Evolutionary conservation across 495 filamentous ascomycete genomes (phyloP), one percentile per base, ranked within the genome.

Genomic region (Xanthoparmelia taractica): DNA sequence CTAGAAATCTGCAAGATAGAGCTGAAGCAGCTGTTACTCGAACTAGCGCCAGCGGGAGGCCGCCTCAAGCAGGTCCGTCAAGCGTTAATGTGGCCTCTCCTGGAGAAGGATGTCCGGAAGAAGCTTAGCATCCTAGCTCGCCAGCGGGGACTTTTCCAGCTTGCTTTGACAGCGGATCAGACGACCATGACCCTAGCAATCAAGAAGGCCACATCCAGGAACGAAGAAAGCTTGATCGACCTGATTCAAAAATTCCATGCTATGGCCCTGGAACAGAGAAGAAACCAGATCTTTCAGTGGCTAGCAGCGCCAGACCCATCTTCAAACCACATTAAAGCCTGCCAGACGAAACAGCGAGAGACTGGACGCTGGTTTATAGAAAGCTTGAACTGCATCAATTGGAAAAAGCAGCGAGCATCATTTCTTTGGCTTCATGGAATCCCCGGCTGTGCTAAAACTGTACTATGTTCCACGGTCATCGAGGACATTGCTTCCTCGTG

Each of bases 401-500:
- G 61, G 61, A 31, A 15, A 31, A n/a, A 20, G 18, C 17, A 31
- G 5, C 15, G 8, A 7, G 55, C 25, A n/a, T 36, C 13, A 8
- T 13, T 63, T 5, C 23, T 58, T 4, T 63, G 61, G 61, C 12
- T 63, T 11, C 31, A 63, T 27, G 56, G 62, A 15, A 59, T 58
- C 17, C 33, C 62, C 20, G 62, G 62, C 0, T 64, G 56, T 54
- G 62, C 56, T 10, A 64, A 64, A n/a, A 64, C 62, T 1, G 29
- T 64, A 10, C 33, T 64, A 3, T 40, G 56, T 43, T 63, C 62
- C 13, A 64, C 62, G 6, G 23, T 64, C 33, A 59, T 64, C 18
- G 31, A 52, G 11, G 29, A 66, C 27, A 8, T 65, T 11, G 11
- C 25, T 15, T 12, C 8, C 4, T 11, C n/a, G n/a, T 2, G 40